Base-by-base conservation (phyloP, 306 rosid genomes). In the Begonia loranthoides region DNA sequence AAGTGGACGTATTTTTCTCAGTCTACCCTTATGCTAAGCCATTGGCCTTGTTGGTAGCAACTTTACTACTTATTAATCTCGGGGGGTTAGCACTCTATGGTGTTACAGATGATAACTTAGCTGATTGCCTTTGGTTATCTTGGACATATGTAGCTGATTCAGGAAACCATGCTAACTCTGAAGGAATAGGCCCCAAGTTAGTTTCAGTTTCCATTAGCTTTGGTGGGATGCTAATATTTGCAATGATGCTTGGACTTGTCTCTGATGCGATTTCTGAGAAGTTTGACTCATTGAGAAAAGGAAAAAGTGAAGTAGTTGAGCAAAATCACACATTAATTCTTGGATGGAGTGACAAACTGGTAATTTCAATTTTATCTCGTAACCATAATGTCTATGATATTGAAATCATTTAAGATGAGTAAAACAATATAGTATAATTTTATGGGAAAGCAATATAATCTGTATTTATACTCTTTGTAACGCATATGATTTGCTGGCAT, bases 201-300 rank as follows among this genome's bases (percentile, higher is more conserved):
- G 96, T 83, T 63, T 87, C 96, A 1, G 79, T 87, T 73, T 87
- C 84, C 39, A 78, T 87, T 67, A 83, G 94, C 77, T 83, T 87
- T 61, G 96, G 94, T 3, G 94, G 96, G 66, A 87, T 87, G 96
- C 89, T 83, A 62, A 76, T 87, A 60, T 87, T 87, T 73, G 96
- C 96, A 56, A 87, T 87, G 94, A 80, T 87, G 96, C 96, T 83
- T 70, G 96, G 96, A 45, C 90, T 87, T 52, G 96, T 87, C 41
- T 83, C 96, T 12, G 96, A 87, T 70, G 70, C 94, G 51, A 87
- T 87, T 63, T 83, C 90, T 16, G 94, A 80, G 75, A 87, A 83
- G 68, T 81, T 87, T 45, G 96, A 87, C 64, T 87, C 96, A 1
- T 70, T 87, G 64, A 83, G 94, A 69, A 87, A 87, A 72, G 96